phyloP scores from a whole-genome alignment of 139 green algal genomes.

The Asterochloris sp. region DNA sequence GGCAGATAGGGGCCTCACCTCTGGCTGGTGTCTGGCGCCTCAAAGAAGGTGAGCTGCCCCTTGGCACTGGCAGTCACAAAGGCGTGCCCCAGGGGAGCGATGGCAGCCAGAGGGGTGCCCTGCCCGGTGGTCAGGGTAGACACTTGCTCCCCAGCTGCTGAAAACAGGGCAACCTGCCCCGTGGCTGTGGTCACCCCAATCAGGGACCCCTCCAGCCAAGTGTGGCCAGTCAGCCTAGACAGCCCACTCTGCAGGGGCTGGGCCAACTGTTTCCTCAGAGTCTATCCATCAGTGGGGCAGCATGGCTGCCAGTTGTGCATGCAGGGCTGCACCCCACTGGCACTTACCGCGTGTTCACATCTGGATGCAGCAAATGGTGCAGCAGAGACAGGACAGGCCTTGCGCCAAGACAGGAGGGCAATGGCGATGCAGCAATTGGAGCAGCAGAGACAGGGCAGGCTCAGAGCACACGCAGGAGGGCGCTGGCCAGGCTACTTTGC shows the following conservation, averaged over 20 bases:
- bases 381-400: neutral
- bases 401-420: neutral
- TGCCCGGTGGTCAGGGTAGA: conserved; percentile 7
- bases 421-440: neutral
- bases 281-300: no score
- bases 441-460: neutral
- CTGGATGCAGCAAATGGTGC: neutral
- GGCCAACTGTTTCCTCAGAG: no score
- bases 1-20: neutral
- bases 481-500: neutral
- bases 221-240: conserved; percentile 6
- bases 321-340: neutral
- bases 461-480: neutral
- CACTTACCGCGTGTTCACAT: neutral
- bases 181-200: conserved; percentile 7
- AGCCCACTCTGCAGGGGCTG: conserved; percentile 7
- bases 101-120: neutral
- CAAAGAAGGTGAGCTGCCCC: conserved; percentile 14
- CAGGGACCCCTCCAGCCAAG: conserved; percentile 4
- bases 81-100: neutral
- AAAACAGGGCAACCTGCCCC: conserved; percentile 7
- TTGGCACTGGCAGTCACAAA: conserved; percentile 9
- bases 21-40: neutral
- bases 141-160: neutral
- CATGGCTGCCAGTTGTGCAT: neutral